phyloP scores from a whole-genome alignment of 805 yeast species.

The Alloascoidea hylecoeti region DNA sequence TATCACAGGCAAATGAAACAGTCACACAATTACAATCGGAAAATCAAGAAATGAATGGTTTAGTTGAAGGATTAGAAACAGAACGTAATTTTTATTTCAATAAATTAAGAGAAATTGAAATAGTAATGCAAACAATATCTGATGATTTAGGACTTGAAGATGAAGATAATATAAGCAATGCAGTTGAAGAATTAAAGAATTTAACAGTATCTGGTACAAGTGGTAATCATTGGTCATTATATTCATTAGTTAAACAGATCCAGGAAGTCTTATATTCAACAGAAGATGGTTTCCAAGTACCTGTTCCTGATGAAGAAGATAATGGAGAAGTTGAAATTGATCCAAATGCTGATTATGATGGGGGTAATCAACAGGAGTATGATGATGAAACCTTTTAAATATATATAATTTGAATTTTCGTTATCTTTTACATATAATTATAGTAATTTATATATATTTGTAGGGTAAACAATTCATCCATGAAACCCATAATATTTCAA shows the following conservation, averaged over 20 bases:
- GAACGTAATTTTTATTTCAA: conserved; percentile 88
- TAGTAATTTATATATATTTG: neutral
- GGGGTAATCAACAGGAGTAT: conserved; percentile 3
- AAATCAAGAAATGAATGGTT: conserved; percentile 37
- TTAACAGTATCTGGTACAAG: neutral
- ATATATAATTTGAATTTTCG: no score
- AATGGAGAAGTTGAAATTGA: conserved; percentile 6
- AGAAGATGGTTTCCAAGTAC: conserved; percentile 60
- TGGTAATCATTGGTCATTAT: neutral
- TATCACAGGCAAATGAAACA: conserved; percentile 28
- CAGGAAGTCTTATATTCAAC: conserved; percentile 62
- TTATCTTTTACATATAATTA: neutral
- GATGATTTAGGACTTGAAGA: conserved; percentile 32
- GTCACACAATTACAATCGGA: conserved; percentile 32
- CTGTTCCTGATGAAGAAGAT: conserved; percentile 20
- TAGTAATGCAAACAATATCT: conserved; percentile 50
- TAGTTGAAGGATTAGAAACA: conserved; percentile 44
- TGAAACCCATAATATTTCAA: conserved; percentile 1
- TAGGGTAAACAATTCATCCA: conserved; percentile 1
- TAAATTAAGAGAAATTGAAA: conserved; percentile 80
- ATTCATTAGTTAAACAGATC: conserved; percentile 31
- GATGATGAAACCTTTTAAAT: conserved; percentile 1
- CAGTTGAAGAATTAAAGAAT: conserved; percentile 6
- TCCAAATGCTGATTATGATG: conserved; percentile 3
- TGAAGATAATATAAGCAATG: conserved; percentile 15